Conservation (phyloP, 228 moss, liverwort and hornwort species). For the Sphagnum magellanicum region DNA sequence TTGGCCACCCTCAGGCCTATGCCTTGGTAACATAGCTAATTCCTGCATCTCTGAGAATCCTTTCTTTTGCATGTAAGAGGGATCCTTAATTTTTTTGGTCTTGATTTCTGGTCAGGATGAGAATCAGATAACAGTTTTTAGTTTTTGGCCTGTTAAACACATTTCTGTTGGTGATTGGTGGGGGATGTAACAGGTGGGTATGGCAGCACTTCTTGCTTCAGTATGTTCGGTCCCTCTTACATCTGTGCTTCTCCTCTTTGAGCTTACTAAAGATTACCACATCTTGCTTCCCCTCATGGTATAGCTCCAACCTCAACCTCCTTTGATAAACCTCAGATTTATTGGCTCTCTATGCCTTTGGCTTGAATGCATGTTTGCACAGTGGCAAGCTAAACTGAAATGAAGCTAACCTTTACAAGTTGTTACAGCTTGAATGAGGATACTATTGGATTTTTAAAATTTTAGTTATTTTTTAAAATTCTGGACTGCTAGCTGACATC, state of each 20-base stretch:
- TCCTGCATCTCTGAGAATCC: background rate
- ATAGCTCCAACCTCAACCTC: conserved; percentile 1
- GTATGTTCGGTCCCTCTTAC: conserved; percentile 97
- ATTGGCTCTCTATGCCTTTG: background rate
- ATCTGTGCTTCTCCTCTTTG: conserved; percentile 86
- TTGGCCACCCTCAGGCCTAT: conserved; percentile 97
- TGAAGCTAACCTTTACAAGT: too few relatives aligned
- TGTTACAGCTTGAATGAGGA: background rate
- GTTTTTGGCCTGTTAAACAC: background rate
- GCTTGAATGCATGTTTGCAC: background rate
- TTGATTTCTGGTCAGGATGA: background rate
- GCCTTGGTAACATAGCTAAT: conserved; percentile 51
- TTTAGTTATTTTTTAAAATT: too few relatives aligned
- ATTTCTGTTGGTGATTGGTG: background rate
- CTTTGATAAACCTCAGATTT: background rate
- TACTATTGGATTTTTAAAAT: too few relatives aligned
- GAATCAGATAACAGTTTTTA: background rate
- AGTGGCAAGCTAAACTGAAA: too few relatives aligned
- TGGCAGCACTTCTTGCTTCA: conserved; percentile 90
- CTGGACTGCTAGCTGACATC: too few relatives aligned
- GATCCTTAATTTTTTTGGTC: background rate
- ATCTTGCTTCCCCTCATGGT: conserved; percentile 96
- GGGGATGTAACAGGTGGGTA: conserved; percentile 65
- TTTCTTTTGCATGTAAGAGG: background rate
- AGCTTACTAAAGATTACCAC: conserved; percentile 91